phyloP scores from a whole-genome alignment of 1,139 yeast species.

The Cylindricascospora bacillispora region DNA sequence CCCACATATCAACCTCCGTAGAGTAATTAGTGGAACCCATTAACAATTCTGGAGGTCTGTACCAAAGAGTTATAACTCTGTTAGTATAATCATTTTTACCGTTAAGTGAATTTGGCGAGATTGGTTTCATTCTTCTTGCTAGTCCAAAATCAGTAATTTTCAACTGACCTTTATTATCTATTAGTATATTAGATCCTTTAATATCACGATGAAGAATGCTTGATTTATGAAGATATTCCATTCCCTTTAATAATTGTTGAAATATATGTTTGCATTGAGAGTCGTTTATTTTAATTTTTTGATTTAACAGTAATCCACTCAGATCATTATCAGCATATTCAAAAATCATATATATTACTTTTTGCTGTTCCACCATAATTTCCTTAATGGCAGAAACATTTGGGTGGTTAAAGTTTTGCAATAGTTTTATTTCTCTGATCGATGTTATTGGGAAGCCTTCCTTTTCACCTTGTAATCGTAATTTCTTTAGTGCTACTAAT shows the following conservation, averaged over 20 bases:
- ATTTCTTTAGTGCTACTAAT: conserved; percentile 69
- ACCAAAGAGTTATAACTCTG: conserved; percentile 92
- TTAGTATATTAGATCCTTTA: conserved; percentile 80
- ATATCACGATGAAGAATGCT: conserved; percentile 86
- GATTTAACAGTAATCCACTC: conserved; percentile 75
- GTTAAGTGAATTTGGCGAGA: conserved; percentile 3
- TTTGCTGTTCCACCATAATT: conserved; percentile 72
- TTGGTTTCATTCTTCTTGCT: conserved; percentile 65
- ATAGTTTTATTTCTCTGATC: conserved; percentile 73
- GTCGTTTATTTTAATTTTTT: conserved; percentile 47
- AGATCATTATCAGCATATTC: conserved; percentile 91
- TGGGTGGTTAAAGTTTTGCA: conserved; percentile 77
- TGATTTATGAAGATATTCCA: conserved; percentile 66
- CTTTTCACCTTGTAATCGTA: conserved; percentile 73
- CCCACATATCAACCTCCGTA: conserved; percentile 92
- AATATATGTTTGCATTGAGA: conserved; percentile 69
- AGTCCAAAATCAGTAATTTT: conserved; percentile 92
- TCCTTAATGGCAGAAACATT: conserved; percentile 74
- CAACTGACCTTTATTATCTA: conserved; percentile 57
- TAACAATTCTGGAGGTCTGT: conserved; percentile 88
- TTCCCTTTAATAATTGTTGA: conserved; percentile 66
- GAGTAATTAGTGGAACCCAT: conserved; percentile 87
- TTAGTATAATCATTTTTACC: conserved; percentile 52
- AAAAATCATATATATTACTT: conserved; percentile 76
- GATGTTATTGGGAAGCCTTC: conserved; percentile 98